Conservation (phyloP, 75 land plant genomes). For the Cryptomeria japonica region DNA sequence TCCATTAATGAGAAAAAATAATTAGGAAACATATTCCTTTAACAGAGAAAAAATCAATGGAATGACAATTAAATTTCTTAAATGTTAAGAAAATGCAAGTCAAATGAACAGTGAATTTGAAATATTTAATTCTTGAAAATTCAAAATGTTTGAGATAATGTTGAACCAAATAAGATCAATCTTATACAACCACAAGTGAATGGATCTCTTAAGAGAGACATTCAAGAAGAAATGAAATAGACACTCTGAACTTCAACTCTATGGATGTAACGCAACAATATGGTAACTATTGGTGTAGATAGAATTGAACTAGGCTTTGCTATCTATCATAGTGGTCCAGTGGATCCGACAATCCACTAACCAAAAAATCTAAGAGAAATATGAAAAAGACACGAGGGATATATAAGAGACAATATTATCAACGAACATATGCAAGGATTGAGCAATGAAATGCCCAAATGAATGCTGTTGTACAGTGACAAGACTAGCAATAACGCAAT, state of each 20-base stretch:
- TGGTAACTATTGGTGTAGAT: neutral
- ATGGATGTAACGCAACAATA: neutral
- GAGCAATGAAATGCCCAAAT: neutral
- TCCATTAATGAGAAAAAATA: neutral
- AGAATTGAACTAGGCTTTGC: neutral
- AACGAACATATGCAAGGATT: neutral
- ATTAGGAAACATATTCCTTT: neutral
- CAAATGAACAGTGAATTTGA: neutral
- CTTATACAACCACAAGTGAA: neutral
- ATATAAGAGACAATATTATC: neutral
- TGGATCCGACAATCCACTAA: too few relatives aligned
- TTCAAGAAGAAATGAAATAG: neutral
- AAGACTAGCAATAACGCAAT: neutral
- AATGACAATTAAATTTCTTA: neutral
- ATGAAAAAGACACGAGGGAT: neutral
- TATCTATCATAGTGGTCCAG: neutral
- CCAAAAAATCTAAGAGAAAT: neutral
- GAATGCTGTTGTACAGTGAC: neutral
- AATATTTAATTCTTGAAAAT: neutral
- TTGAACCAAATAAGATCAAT: neutral
- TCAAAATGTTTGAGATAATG: neutral
- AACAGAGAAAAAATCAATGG: neutral
- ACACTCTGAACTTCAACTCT: neutral
- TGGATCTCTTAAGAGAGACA: neutral
- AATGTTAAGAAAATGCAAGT: neutral